Base-by-base conservation (phyloP, 2,329 filamentous ascomycete genomes). In the Neurospora sp. region DNA sequence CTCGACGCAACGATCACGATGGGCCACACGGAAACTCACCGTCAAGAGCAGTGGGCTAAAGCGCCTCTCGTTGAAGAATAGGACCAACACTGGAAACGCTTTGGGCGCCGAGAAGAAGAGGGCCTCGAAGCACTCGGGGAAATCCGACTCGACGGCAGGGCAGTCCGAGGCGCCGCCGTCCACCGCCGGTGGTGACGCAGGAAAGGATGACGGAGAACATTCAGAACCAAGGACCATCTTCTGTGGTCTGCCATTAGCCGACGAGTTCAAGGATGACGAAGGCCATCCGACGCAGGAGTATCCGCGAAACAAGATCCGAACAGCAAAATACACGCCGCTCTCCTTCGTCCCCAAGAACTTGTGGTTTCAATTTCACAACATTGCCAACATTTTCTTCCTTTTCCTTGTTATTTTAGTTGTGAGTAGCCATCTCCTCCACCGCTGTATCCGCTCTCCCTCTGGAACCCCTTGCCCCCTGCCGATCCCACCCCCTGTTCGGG, bases 311-410 rank as follows among this genome's bases (percentile, higher is more conserved):
- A 99, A 99, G 85, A 97, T 99, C 79, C 88, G 96, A 75, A 99
- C 96, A 3, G 92, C 96, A 71, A 99, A 98, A 82, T 99, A 99
- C 80, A 99, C 96, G 8, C 91, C 96, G 8, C 81, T 99, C 73
- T 97, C 92, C 71, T 99, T 99, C 81, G 81, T 99, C 37, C 96
- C 96, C 15, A 98, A 98, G 83, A 98, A 99, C 81, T 79, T 99
- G 77, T 99, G 91, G 89, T 92, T 97, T 74, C 96, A 99, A 81
- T 98, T 99, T 78, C 95, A 99, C 82, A 98, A 98, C 78, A 91
- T 99, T 77, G 96, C 96, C 78, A 99, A 99, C 80, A 91, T 98
- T 69, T 99, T 98, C 82, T 99, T 99, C 86, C 85, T 98, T 75
- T 97, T 98, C 82, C 87, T 95, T 76, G 94, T 97, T 78, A 97